phyloP scores from a whole-genome alignment of 257 asterid genomes.

The Osmanthus fragrans region DNA sequence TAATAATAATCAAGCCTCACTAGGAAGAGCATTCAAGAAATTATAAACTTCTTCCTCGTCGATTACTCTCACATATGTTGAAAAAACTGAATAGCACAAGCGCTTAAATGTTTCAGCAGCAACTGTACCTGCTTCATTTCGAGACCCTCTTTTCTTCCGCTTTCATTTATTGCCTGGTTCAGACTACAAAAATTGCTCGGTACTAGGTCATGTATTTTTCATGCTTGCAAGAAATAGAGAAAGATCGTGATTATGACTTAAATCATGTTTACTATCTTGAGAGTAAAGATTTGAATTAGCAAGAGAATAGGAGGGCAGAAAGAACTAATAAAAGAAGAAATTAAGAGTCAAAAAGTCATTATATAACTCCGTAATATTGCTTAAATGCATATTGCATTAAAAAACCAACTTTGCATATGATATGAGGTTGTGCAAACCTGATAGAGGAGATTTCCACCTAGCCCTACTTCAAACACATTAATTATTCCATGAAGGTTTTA shows the following conservation, averaged over 20 bases:
- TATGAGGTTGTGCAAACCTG: neutral
- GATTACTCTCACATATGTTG: constrained; percentile 73
- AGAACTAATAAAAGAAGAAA: neutral
- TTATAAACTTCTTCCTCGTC: constrained; percentile 85
- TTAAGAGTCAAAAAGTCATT: neutral
- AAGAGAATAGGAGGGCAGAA: neutral
- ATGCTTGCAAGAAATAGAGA: constrained; percentile 55
- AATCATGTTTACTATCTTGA: neutral
- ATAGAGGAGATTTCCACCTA: neutral
- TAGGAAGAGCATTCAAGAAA: constrained; percentile 73
- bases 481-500: neutral
- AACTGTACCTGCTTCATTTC: constrained; percentile 19
- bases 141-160: constrained; percentile 41
- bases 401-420: neutral
- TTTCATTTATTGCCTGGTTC: constrained; percentile 68
- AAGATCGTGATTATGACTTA: neutral
- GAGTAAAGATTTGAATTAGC: neutral
- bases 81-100: constrained; percentile 75
- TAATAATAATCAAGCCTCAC: constrained; percentile 60
- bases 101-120: constrained; percentile 39
- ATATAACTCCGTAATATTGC: neutral
- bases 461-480: neutral
- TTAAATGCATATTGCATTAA: neutral
- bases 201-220: constrained; percentile 72
- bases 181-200: constrained; percentile 77